Conservation (phyloP, 768 basidiomycete species). For the Artomyces pyxidatus region DNA sequence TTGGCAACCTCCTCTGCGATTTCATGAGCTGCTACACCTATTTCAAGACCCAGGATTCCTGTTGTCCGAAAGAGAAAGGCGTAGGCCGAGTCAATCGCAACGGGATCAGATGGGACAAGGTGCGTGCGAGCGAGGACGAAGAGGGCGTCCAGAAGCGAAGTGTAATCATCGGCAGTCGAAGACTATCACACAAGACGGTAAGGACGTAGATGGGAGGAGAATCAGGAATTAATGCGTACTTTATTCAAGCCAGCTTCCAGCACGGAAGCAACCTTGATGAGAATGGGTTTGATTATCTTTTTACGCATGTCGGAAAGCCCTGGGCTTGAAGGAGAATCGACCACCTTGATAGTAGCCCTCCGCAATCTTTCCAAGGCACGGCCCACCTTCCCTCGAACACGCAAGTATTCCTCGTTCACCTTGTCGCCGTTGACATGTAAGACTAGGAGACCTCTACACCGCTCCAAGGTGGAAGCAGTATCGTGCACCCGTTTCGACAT, state of each 20-base stretch:
- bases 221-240: conserved; percentile 1
- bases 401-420: conserved; percentile 28
- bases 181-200: too few relatives aligned
- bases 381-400: conserved; percentile 44
- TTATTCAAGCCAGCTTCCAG: conserved; percentile 1
- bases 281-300: conserved; percentile 21
- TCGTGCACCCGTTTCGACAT: conserved; percentile 4
- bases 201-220: too few relatives aligned
- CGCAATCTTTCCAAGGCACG: conserved; percentile 54
- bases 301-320: not conserved
- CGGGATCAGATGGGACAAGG: conserved; percentile 32
- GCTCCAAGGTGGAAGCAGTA: conserved; percentile 5
- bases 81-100: conserved; percentile 39
- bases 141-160: conserved; percentile 44
- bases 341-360: conserved; percentile 36
- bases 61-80: conserved; percentile 39
- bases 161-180: conserved; percentile 27
- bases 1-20: not conserved
- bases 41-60: conserved; percentile 18
- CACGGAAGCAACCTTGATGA: conserved; percentile 25
- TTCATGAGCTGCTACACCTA: not conserved
- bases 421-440: conserved; percentile 1
- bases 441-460: not conserved
- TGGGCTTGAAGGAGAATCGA: conserved; percentile 36
- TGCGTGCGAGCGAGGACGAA: conserved; percentile 44